Percentiles rank a stretch among this genome's conserved stretches.
Conservation (phyloP, 371 early-diverging fungal genomes). For the Polyrhizophydium stewartii region DNA sequence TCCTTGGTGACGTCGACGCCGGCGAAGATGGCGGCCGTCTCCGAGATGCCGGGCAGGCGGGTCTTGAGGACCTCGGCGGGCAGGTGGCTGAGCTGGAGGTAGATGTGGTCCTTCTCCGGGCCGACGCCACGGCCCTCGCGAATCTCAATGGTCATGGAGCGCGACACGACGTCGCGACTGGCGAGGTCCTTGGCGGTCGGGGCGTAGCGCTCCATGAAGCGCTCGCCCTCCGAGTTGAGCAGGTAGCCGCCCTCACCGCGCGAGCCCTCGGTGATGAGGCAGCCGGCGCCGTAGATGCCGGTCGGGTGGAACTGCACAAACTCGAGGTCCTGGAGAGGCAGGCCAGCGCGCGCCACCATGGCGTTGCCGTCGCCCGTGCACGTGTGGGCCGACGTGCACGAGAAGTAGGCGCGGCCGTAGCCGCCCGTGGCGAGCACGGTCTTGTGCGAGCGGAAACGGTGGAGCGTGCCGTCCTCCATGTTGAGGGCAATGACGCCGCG, state of each 20-base stretch:
- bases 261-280: conserved; percentile 94
- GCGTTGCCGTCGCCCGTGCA: conserved; percentile 63
- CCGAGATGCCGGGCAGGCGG: conserved; percentile 97
- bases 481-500: conserved; percentile 93
- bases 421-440: conserved; percentile 98
- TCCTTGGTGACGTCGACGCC: conserved; percentile 98
- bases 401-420: conserved; percentile 98
- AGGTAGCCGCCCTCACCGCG: conserved; percentile 61
- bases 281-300: conserved; percentile 92
- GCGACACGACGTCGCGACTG: conserved; percentile 96
- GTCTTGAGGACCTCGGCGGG: conserved; percentile 89
- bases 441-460: conserved; percentile 96
- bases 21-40: conserved; percentile 96
- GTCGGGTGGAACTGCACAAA: conserved; percentile 64
- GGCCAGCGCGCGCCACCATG: conserved; percentile 56
- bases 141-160: conserved; percentile 98
- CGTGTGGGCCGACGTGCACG: conserved; percentile 97
- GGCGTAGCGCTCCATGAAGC: conserved; percentile 98
- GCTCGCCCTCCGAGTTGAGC: conserved; percentile 56
- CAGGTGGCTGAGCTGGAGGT: conserved; percentile 93
- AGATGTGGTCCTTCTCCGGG: conserved; percentile 93
- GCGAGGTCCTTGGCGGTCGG: conserved; percentile 98
- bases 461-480: conserved; percentile 96
- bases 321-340: conserved; percentile 55
- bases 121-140: conserved; percentile 97